Base-by-base conservation (phyloP, 495 filamentous ascomycete genomes). In the Penicillium alfredii region DNA sequence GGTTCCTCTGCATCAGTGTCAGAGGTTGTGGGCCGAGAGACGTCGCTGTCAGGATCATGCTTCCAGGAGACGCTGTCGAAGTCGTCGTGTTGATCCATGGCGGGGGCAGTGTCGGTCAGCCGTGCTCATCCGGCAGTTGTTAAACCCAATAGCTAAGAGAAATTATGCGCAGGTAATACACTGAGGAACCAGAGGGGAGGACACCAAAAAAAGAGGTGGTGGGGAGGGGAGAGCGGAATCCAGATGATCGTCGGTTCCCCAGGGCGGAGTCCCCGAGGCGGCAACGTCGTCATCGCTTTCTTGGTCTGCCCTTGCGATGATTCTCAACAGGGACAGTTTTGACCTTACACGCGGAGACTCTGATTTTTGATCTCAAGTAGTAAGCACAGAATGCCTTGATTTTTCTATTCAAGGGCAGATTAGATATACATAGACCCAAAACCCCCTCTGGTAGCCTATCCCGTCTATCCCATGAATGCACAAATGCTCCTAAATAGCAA, bases 61-160 rank as follows among this genome's bases (percentile, higher is more conserved):
- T 66, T 63, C 73, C 73, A 77, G 35, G 72, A 74, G 48, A 77
- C 73, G 45, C 56, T 74, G 40, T 77, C 73, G 45, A 77, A 77
- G 52, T 77, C 73, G 56, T 72, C 71, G 57, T 77, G 60, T 50
- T 69, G 55, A 45, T 68, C 65, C 65, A 68, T 72, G 41, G 63
- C 51, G 51, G 56, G 54, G 52, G 44, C 32, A 43, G 14, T 30
- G 29, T 47, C 35, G 38, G 39, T 42, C 38, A 35, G 33, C 47
- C 34, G 38, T 47, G 38, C 27, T 42, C 30, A 44, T 33, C 47
- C 49, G 41, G 28, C 45, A 37, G 35, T 37, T 18, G 21, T 16
- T 13, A 8, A 15, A 13, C n/a, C n/a, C n/a, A n/a, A n/a, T n/a
- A n/a, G n/a, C n/a, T n/a, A n/a, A n/a, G n/a, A n/a, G n/a, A n/a